Percentiles rank a stretch among this genome's conserved stretches.
Conservation (phyloP, 257 asterid genomes). For the Solanum chmielewskii region DNA sequence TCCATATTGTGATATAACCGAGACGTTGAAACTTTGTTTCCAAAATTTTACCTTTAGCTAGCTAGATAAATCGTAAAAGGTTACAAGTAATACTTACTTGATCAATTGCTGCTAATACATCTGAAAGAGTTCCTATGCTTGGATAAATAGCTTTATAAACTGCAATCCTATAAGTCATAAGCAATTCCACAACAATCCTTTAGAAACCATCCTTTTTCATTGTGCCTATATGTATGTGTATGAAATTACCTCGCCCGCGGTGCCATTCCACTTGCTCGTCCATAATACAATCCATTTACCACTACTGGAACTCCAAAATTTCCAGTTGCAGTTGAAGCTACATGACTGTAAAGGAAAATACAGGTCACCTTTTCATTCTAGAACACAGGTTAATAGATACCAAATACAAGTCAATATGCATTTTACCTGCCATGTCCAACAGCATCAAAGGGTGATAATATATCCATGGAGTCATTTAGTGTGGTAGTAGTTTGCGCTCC, state of each 20-base stretch:
- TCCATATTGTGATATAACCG: too few relatives aligned
- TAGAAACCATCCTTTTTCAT: neutral
- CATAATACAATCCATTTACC: conserved; percentile 69
- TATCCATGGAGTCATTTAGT: conserved; percentile 47
- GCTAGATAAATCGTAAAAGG: neutral
- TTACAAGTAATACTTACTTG: conserved; percentile 38
- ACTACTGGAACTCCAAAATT: conserved; percentile 80
- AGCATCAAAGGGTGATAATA: conserved; percentile 68
- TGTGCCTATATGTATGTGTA: neutral
- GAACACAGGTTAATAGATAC: neutral
- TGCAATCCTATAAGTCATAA: conserved; percentile 48
- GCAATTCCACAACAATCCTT: neutral
- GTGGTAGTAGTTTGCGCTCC: conserved; percentile 53
- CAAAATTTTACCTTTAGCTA: neutral
- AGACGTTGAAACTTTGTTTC: neutral
- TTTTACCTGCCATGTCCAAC: conserved; percentile 88
- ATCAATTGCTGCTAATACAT: conserved; percentile 89
- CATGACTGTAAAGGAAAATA: conserved; percentile 42
- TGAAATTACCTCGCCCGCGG: conserved; percentile 72
- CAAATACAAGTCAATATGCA: neutral
- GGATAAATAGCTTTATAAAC: conserved; percentile 89
- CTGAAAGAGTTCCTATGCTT: conserved; percentile 62
- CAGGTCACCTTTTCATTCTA: neutral
- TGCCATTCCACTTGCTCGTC: conserved; percentile 94
- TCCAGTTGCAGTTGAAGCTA: conserved; percentile 93